Evolutionary conservation across 2,329 filamentous ascomycete genomes (phyloP), one percentile per base, ranked within the genome.

Genomic region (Colletotrichum theobromicola): DNA sequence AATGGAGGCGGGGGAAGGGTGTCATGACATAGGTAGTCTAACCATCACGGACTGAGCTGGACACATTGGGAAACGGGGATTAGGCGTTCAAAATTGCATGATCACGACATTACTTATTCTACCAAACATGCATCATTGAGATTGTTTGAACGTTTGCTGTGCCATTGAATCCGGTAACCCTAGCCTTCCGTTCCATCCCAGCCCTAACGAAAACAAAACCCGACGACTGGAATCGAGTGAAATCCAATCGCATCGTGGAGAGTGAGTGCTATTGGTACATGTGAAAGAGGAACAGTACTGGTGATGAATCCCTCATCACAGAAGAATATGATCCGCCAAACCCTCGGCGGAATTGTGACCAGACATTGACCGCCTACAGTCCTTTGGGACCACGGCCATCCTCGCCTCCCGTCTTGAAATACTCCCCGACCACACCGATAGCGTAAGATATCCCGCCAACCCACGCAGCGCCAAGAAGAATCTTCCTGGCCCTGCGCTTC

Each of bases 381-480:
- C 73, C 60, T 26, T 74, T 75, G 2, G 83, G 81, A 1, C 83
- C 87, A 67, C 78, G 80, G 3, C 86, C 87, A 72, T 87, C 85
- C 10, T 76, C 34, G 5, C 87, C 88, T 1, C 88, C 87, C 0
- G 85, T 90, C 57, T 83, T 86, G 72, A 92, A 87, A 69, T 89
- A 90, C 77, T 93, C 91, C 2, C 85, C 85, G n/a, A 91, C 83
- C 16, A 91, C 87, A 10, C 91, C 91, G 24, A 90, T 82, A 2
- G 87, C 88, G 78, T 93, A 94, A 2, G 88, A 88, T 4, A 89
- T 82, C 2, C 88, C 90, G 1, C 87, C 90, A 2, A 91, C 83
- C 82, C 88, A 90, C 0, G 85, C 85, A 3, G 90, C 90, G 1
- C 90, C 90, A 1, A 91, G 76, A 3, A 90, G 75, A 26, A 91